Conservation (phyloP, 2,329 filamentous ascomycete genomes). For the Geosmithia putterillii region DNA sequence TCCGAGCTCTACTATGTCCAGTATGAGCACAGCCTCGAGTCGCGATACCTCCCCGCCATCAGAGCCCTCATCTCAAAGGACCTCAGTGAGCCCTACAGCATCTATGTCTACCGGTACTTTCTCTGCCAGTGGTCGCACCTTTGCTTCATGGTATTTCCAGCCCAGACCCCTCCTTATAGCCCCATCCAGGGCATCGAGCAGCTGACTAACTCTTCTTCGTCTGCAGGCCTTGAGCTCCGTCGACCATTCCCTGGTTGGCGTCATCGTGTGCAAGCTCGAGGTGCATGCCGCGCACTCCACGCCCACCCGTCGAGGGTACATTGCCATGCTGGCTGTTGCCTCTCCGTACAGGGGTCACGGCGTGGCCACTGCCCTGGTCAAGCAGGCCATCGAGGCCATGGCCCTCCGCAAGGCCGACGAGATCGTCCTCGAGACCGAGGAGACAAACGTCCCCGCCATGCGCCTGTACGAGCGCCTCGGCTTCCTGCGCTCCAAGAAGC, state of each 20-base stretch:
- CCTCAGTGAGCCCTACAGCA: slow-evolving; percentile 95
- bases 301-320: slow-evolving; percentile 73
- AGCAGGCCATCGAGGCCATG: slow-evolving; percentile 87
- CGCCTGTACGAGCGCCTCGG: slow-evolving; percentile 87
- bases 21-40: slow-evolving; percentile 48
- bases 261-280: slow-evolving; percentile 92
- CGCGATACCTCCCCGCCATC: slow-evolving; percentile 68
- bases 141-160: slow-evolving; percentile 70
- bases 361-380: slow-evolving; percentile 81
- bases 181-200: slow-evolving; percentile 2
- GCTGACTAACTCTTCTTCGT: neutral
- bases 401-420: slow-evolving; percentile 73
- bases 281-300: slow-evolving; percentile 72
- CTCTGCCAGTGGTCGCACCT: slow-evolving; percentile 94
- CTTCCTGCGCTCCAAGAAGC: slow-evolving; percentile 80
- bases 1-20: slow-evolving; percentile 45
- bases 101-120: slow-evolving; percentile 98
- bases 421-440: slow-evolving; percentile 91
- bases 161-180: neutral
- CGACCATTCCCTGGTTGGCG: slow-evolving; percentile 62
- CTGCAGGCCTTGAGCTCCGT: slow-evolving; percentile 45
- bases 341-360: slow-evolving; percentile 70
- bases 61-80: slow-evolving; percentile 90
- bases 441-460: slow-evolving; percentile 81
- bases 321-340: slow-evolving; percentile 94